Evolutionary conservation across 176 grass and related monocot species (phyloP).

Genomic region (Ampelocalamus luodianensis): DNA sequence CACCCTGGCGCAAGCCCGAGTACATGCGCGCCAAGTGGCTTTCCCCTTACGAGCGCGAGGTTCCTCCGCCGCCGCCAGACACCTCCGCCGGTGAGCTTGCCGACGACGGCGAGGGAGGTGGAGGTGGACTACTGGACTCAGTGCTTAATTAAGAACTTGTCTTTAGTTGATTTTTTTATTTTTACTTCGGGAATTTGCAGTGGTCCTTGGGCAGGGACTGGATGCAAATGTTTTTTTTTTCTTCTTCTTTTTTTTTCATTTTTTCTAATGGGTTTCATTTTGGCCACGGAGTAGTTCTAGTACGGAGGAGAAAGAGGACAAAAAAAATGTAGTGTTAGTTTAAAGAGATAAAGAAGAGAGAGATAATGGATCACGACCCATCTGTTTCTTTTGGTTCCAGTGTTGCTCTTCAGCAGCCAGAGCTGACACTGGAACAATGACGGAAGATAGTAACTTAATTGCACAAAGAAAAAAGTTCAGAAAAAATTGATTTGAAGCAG

Average conservation of each 20-base stretch:
- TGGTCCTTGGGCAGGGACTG: constrained; percentile 24
- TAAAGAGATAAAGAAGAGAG: constrained; percentile 3
- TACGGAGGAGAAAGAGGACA: neutral
- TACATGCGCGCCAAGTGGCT: constrained; percentile 99
- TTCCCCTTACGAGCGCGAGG: constrained; percentile 61
- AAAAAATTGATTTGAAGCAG: neutral
- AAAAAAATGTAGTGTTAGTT: constrained; percentile 47
- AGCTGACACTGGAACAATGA: neutral
- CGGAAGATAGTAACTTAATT: neutral
- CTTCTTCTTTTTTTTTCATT: neutral
- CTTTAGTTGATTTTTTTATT: neutral
- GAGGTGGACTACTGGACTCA: constrained; percentile 45
- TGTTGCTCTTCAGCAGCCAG: neutral
- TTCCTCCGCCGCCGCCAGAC: neutral
- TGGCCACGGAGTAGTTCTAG: constrained; percentile 43
- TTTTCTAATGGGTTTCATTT: constrained; percentile 36
- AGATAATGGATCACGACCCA: constrained; percentile 10
- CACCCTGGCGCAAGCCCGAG: constrained; percentile 86
- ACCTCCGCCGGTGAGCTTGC: constrained; percentile 61
- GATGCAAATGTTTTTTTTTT: constrained; percentile 34
- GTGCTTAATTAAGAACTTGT: constrained; percentile 17
- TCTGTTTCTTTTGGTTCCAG: neutral
- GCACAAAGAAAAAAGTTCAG: neutral
- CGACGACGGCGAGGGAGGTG: constrained; percentile 41
- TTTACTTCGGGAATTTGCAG: constrained; percentile 38